Percentiles rank a stretch among this genome's conserved stretches.
These are phyloP conservation scores for Juglanconis oblonga DNA, from an alignment of 2,329 filamentous ascomycete species.

Conservation along the genomic window DNA sequence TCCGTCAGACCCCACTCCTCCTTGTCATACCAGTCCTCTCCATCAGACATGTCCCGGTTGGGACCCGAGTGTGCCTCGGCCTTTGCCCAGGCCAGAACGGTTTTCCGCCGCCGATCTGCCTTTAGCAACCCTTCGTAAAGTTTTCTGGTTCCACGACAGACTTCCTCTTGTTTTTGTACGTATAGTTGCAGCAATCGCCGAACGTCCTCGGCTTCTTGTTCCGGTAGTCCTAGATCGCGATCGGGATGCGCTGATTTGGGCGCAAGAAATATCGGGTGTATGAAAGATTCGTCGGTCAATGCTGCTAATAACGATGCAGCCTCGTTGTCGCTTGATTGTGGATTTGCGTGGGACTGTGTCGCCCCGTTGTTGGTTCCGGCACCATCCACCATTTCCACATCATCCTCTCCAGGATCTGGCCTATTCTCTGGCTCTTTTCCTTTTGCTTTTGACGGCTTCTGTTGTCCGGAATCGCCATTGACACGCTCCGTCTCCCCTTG, in stretches of 20 bases:
- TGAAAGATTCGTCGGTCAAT: slow-evolving; percentile 44
- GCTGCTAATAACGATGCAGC: slow-evolving; percentile 14
- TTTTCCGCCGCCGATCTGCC: slow-evolving; percentile 68
- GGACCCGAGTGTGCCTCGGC: slow-evolving; percentile 69
- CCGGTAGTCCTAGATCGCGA: slow-evolving; percentile 68
- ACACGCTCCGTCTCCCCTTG: slow-evolving; percentile 2
- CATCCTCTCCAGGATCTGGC: slow-evolving; percentile 3
- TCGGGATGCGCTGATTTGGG: slow-evolving; percentile 62
- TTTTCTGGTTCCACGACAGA: slow-evolving; percentile 66
- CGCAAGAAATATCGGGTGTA: slow-evolving; percentile 73
- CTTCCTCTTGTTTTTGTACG: slow-evolving; percentile 83
- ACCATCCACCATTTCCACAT: slow-evolving; percentile 11
- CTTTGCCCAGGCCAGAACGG: slow-evolving; percentile 73
- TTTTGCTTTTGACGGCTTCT: background rate
- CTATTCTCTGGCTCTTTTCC: slow-evolving; percentile 11
- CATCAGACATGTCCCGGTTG: slow-evolving; percentile 76
- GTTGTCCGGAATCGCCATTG: background rate
- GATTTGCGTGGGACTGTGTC: background rate
- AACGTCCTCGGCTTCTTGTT: slow-evolving; percentile 74
- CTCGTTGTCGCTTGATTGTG: slow-evolving; percentile 8
- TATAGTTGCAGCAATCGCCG: slow-evolving; percentile 71
- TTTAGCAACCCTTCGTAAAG: slow-evolving; percentile 69
- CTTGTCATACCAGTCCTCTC: slow-evolving; percentile 85
- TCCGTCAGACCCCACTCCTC: slow-evolving; percentile 75
- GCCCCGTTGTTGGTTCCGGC: background rate